phyloP scores from a whole-genome alignment of 192 early-diverging fungal species.

The Phlyctochytrium planicorne region DNA sequence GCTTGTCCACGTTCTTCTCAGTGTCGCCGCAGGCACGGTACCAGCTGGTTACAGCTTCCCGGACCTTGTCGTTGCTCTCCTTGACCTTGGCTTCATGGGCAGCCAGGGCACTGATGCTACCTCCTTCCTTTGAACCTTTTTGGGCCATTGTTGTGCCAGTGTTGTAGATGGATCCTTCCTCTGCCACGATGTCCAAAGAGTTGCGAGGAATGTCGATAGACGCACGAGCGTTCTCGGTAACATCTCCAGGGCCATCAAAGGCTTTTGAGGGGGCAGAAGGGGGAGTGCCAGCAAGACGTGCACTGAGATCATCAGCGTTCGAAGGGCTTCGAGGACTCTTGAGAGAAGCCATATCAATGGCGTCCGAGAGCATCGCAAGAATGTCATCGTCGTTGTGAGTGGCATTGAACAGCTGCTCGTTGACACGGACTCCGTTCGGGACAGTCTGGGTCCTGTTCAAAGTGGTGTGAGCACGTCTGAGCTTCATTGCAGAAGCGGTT shows the following conservation, averaged over 20 bases:
- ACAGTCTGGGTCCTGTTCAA: neutral
- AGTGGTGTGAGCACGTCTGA: neutral
- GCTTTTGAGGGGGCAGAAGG: neutral
- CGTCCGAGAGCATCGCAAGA: slow-evolving; percentile 19
- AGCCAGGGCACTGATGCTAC: neutral
- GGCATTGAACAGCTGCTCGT: neutral
- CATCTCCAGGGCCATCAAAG: neutral
- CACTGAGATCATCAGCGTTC: neutral
- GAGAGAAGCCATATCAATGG: slow-evolving; percentile 7
- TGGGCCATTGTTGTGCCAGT: neutral
- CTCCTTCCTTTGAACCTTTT: neutral
- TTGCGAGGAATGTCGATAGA: neutral
- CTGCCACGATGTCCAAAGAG: neutral
- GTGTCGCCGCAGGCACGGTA: slow-evolving; percentile 17
- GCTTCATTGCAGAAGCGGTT: neutral
- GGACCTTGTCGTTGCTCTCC: slow-evolving; percentile 28
- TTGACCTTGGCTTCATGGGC: slow-evolving; percentile 3
- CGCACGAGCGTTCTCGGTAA: neutral
- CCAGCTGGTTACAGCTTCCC: slow-evolving; percentile 26
- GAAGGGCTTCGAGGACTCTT: neutral
- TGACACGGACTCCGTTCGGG: neutral
- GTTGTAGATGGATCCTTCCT: neutral
- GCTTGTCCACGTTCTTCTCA: slow-evolving; percentile 18
- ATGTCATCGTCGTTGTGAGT: slow-evolving; percentile 16
- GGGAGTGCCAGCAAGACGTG: neutral